These are phyloP conservation scores for Candida caryicola DNA, from an alignment of 805 yeast genomes.

Conservation along the genomic window DNA sequence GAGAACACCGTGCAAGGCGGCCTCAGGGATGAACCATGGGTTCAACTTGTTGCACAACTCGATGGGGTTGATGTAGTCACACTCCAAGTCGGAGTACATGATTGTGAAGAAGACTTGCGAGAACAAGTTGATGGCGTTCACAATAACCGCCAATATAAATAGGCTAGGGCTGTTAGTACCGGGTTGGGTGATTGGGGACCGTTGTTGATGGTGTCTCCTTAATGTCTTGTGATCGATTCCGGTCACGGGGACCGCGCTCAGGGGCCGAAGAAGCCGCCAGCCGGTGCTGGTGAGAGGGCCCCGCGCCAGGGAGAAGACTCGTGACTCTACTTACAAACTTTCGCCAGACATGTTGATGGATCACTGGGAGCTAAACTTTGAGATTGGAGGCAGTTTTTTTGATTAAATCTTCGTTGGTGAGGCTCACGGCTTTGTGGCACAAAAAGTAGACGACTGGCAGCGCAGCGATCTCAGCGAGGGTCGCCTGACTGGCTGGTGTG, in stretches of 20 bases:
- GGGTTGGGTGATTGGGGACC: not conserved
- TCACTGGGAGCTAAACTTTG: not conserved
- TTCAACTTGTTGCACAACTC: conserved; percentile 92
- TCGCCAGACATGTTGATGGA: conserved; percentile 22
- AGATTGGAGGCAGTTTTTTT: not conserved
- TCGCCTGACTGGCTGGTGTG: no score
- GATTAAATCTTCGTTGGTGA: not conserved
- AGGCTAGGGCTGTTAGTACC: conserved; percentile 34
- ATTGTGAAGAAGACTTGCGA: conserved; percentile 93
- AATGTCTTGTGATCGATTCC: not conserved
- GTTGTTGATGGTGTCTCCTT: not conserved
- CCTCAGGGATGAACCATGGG: conserved; percentile 87
- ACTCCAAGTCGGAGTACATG: conserved; percentile 91
- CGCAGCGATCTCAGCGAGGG: no score
- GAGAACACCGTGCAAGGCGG: conserved; percentile 71
- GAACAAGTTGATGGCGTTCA: conserved; percentile 85
- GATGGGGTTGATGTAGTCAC: conserved; percentile 96
- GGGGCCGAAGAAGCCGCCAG: no score
- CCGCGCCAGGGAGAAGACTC: no score
- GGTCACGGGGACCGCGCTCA: no score
- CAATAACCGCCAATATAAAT: conserved; percentile 73
- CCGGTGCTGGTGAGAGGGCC: no score
- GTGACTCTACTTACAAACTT: conserved; percentile 24
- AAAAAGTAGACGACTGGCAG: not conserved
- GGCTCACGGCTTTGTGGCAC: not conserved